Base-by-base conservation (phyloP, 345 rosid genomes). In the Linum lewisii region DNA sequence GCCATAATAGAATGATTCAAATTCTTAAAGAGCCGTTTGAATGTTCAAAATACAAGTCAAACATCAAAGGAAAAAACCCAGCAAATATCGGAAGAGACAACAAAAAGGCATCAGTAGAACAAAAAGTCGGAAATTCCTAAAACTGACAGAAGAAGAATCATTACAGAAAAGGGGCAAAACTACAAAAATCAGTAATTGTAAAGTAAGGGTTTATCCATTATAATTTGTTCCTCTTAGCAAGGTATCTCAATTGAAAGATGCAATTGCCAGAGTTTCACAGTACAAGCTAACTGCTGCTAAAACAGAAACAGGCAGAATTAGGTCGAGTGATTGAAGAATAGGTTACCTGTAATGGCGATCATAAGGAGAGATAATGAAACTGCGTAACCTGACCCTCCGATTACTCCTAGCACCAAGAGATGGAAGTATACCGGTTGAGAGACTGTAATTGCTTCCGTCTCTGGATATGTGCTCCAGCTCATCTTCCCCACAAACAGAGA, bases 321-420 rank as follows among this genome's bases (percentile, higher is more conserved):
- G n/a, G 34, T 29, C 34, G 7, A 29, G 7, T 29, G 7, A 8
- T 29, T 4, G 34, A 29, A 29, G 7, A 5, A 29, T 5, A 29
- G 16, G 53, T 20, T 21, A 78, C 99, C 95, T 89, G 85, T 87
- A 93, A 63, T 80, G 85, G 14, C 69, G 97, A 72, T 93, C 83
- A 54, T 87, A 82, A 58, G 99, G 97, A 10, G 95, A 93, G 6
- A 93, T 5, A 61, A 81, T 73, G 76, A 69, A 84, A 29, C 69
- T 61, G 19, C 68, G 60, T 24, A 93, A 95, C 85, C 80, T 81
- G 53, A 89, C 67, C 57, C 95, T 54, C 22, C 95, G 91, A 62
- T 75, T 81, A 66, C 95, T 89, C 68, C 91, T 78, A 6, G 97
- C 95, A 1, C 99, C 99, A 1, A 93, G 95, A 11, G 97, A 76